These are phyloP conservation scores for Pogostemon cablin DNA, from an alignment of 257 asterid species.

Conservation along the genomic window DNA sequence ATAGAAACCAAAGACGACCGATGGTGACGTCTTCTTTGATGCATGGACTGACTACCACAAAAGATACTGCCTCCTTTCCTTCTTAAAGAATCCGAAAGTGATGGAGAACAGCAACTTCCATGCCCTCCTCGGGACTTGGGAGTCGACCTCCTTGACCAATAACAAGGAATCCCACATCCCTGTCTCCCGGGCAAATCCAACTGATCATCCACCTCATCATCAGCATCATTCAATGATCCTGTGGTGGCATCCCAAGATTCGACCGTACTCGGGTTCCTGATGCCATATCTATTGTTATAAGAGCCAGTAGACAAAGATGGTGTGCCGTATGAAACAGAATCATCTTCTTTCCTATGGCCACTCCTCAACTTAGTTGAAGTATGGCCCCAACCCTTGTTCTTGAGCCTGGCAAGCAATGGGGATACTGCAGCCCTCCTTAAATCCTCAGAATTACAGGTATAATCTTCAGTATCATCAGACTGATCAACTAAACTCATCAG, in stretches of 20 bases:
- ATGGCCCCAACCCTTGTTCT: conserved; percentile 58
- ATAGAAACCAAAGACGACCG: conserved; percentile 54
- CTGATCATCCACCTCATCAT: conserved; percentile 82
- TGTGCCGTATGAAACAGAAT: conserved; percentile 68
- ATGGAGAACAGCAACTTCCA: conserved; percentile 82
- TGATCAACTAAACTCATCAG: conserved; percentile 64
- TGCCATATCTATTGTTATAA: conserved; percentile 56
- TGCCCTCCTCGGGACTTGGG: conserved; percentile 77
- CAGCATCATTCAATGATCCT: conserved; percentile 72
- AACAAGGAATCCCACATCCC: conserved; percentile 98
- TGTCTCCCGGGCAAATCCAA: conserved; percentile 74
- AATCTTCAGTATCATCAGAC: conserved; percentile 81
- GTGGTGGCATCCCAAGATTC: conserved; percentile 96
- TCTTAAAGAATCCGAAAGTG: conserved; percentile 87
- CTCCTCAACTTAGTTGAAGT: conserved; percentile 56
- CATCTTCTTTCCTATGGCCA: conserved; percentile 64
- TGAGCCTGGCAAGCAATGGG: conserved; percentile 74
- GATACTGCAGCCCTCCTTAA: conserved; percentile 68
- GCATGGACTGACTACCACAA: conserved; percentile 59
- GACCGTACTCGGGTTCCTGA: conserved; percentile 65
- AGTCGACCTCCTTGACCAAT: conserved; percentile 91
- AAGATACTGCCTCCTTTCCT: conserved; percentile 78
- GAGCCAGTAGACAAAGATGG: conserved; percentile 84
- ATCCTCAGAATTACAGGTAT: conserved; percentile 61
- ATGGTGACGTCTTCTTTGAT: conserved; percentile 51